Conservation (phyloP, 345 rosid genomes). For the Geranium brycei region DNA sequence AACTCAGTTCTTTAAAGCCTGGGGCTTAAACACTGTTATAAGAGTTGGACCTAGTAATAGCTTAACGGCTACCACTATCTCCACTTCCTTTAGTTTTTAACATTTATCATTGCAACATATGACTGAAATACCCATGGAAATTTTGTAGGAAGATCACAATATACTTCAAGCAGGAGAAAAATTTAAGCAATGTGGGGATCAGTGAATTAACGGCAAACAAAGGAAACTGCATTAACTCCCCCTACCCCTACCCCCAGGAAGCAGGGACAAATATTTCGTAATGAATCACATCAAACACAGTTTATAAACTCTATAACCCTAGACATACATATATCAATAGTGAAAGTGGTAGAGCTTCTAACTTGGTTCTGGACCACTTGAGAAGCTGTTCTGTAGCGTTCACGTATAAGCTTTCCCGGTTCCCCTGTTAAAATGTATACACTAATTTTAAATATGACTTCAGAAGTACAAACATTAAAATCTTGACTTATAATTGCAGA, state of each 20-base stretch:
- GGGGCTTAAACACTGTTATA: not conserved
- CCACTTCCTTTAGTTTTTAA: not conserved
- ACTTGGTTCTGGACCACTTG: slow-evolving; percentile 97
- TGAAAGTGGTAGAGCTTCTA: slow-evolving; percentile 42
- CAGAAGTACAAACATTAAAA: not conserved
- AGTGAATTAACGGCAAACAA: not conserved
- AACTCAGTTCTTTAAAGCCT: not conserved
- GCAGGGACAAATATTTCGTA: not conserved
- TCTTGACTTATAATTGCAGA: not conserved
- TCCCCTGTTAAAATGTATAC: slow-evolving; percentile 37
- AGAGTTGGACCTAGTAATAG: not conserved
- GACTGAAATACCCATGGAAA: not conserved
- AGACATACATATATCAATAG: slow-evolving; percentile 33
- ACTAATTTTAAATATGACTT: not conserved
- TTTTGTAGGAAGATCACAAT: not conserved
- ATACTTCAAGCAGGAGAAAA: not conserved
- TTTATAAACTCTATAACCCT: slow-evolving; percentile 6
- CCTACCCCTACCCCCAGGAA: no score
- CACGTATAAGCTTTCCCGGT: slow-evolving; percentile 85
- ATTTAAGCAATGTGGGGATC: not conserved
- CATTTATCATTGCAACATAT: not conserved
- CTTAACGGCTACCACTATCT: not conserved
- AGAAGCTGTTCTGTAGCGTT: slow-evolving; percentile 93
- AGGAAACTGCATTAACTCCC: not conserved
- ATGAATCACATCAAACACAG: not conserved